These are phyloP conservation scores for Microbotryomycetes sp. DNA, from an alignment of 1,284 basidiomycete species.

Conservation along the genomic window DNA sequence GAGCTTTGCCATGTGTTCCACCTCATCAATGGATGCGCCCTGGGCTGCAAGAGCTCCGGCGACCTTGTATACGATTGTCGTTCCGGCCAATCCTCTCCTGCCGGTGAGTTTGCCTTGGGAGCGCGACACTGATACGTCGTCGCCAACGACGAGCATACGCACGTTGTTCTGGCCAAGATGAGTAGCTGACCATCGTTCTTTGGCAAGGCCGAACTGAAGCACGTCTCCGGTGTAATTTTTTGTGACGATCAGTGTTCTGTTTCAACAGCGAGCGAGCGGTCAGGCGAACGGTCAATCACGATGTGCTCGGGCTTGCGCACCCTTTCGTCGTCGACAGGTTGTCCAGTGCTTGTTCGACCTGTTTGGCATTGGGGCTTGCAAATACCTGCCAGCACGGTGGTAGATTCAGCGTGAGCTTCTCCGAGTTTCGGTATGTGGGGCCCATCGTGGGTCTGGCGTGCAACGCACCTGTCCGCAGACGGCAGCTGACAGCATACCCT, in stretches of 20 bases:
- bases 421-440: background rate
- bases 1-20: slow-evolving; percentile 62
- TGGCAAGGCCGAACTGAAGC: slow-evolving; percentile 85
- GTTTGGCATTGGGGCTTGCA: slow-evolving; percentile 47
- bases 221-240: slow-evolving; percentile 53
- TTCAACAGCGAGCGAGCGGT: background rate
- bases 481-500: slow-evolving; percentile 73
- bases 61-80: slow-evolving; percentile 85
- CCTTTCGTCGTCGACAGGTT: slow-evolving; percentile 14
- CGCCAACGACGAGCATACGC: slow-evolving; percentile 73
- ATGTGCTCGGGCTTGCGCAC: background rate
- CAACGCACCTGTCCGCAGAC: slow-evolving; percentile 79
- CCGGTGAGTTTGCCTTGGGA: slow-evolving; percentile 72
- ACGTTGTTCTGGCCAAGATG: slow-evolving; percentile 59
- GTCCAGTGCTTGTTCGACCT: slow-evolving; percentile 38
- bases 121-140: slow-evolving; percentile 71
- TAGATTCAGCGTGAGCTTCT: background rate
- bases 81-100: slow-evolving; percentile 59
- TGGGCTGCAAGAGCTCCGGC: slow-evolving; percentile 57
- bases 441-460: slow-evolving; percentile 62
- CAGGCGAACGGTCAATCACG: background rate
- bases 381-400: slow-evolving; percentile 38
- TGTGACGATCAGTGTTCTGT: slow-evolving; percentile 14
- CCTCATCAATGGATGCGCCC: slow-evolving; percentile 65
- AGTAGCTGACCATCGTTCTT: slow-evolving; percentile 68